phyloP scores from a whole-genome alignment of 78 protist genomes.

The Planoprotostelium fungivorum region DNA sequence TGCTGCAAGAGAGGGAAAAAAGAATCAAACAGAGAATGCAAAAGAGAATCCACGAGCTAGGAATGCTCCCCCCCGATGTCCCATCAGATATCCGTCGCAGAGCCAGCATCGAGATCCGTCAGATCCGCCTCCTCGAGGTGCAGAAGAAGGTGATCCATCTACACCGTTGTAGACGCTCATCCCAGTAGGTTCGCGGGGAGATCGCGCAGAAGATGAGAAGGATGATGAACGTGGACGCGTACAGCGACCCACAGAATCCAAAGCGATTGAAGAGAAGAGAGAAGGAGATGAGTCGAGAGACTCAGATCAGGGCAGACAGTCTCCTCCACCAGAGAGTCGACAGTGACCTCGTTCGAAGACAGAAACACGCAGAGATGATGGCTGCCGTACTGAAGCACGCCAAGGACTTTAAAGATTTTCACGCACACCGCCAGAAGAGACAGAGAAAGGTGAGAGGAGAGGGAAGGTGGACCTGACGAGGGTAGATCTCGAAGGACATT shows the following conservation, averaged over 20 bases:
- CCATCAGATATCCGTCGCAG: not conserved
- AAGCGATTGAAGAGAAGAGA: not conserved
- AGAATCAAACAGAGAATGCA: not conserved
- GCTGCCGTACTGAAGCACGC: conserved; percentile 21
- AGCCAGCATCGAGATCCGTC: not conserved
- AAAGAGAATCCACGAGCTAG: not conserved
- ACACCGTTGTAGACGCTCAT: not conserved
- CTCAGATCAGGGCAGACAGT: not conserved
- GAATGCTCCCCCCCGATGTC: not conserved
- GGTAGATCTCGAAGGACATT: conserved; percentile 7
- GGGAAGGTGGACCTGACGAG: not conserved
- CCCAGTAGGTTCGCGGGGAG: not conserved
- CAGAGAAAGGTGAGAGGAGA: not conserved
- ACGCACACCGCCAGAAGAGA: conserved; percentile 5
- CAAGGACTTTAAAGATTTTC: conserved; percentile 45
- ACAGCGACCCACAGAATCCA: not conserved
- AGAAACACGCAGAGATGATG: conserved; percentile 26
- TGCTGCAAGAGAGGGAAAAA: not conserved
- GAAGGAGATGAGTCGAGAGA: not conserved
- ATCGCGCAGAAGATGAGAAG: not conserved
- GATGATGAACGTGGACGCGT: not conserved
- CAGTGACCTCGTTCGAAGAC: not conserved
- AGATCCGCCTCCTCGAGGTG: not conserved
- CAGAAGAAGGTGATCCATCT: not conserved
- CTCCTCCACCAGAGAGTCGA: not conserved